phyloP scores from a whole-genome alignment of 805 yeast species.

The Saccharomycopsis sp. region DNA sequence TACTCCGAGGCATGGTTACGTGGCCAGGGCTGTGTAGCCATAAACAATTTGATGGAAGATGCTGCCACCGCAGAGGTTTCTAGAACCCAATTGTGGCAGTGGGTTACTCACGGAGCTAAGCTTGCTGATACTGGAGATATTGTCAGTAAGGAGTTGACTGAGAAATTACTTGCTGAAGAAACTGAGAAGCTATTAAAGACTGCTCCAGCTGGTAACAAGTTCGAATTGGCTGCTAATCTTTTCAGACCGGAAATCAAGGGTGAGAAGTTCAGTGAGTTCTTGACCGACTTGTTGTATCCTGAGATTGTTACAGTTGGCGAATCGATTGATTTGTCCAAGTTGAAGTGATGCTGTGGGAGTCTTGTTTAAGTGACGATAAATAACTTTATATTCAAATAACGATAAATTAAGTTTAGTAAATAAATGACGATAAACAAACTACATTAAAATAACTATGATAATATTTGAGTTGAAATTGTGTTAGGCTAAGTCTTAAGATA shows the following conservation, averaged over 20 bases:
- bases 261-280: constrained; percentile 66
- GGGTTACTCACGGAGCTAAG: constrained; percentile 68
- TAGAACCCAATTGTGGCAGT: constrained; percentile 74
- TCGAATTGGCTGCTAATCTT: constrained; percentile 59
- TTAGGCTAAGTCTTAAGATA: too few species aligned
- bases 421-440: not conserved
- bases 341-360: constrained; percentile 22
- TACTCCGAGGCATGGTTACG: constrained; percentile 85
- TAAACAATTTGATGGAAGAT: constrained; percentile 81
- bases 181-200: constrained; percentile 42
- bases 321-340: constrained; percentile 28
- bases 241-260: constrained; percentile 70
- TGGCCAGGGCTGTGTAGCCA: constrained; percentile 81
- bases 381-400: not conserved
- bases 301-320: constrained; percentile 49
- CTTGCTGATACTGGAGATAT: constrained; percentile 46
- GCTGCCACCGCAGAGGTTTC: constrained; percentile 89
- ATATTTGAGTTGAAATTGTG: too few species aligned
- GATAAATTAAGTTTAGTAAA: not conserved
- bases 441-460: too few species aligned
- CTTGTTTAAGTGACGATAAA: not conserved
- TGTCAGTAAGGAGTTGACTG: constrained; percentile 55
- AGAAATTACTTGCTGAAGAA: constrained; percentile 53
- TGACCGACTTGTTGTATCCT: constrained; percentile 71
- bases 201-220: constrained; percentile 60